Percentiles rank a stretch among this genome's conserved stretches.
These are phyloP conservation scores for Trichoderma lentiforme DNA, from an alignment of 2,329 filamentous ascomycete species.

Conservation along the genomic window DNA sequence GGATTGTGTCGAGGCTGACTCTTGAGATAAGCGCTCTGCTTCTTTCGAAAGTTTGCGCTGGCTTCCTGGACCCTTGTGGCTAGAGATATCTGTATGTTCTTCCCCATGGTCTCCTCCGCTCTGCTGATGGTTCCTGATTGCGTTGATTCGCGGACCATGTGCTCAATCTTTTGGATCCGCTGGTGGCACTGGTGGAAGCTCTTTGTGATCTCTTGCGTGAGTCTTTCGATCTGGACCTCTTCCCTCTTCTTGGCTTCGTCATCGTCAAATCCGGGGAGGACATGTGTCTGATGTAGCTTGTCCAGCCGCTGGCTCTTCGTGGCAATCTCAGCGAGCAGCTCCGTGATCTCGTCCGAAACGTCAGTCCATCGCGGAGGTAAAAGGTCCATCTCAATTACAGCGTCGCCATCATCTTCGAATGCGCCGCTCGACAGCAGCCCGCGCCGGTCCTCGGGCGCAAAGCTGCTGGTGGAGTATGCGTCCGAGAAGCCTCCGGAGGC, in stretches of 20 bases:
- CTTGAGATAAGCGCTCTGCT: slow-evolving; percentile 93
- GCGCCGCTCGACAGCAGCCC: slow-evolving; percentile 79
- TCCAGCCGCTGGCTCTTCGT: slow-evolving; percentile 82
- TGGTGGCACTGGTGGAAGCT: slow-evolving; percentile 87
- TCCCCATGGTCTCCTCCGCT: slow-evolving; percentile 92
- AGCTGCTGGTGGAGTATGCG: slow-evolving; percentile 49
- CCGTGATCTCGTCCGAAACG: slow-evolving; percentile 87
- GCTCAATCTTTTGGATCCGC: slow-evolving; percentile 82
- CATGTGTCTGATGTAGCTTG: slow-evolving; percentile 93
- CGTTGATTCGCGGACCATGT: slow-evolving; percentile 78
- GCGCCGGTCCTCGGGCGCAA: slow-evolving; percentile 55
- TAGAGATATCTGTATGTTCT: slow-evolving; percentile 90
- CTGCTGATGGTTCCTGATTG: slow-evolving; percentile 68
- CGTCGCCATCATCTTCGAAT: slow-evolving; percentile 84
- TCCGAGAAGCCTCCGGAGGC: slow-evolving; percentile 56
- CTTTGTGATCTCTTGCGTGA: slow-evolving; percentile 87
- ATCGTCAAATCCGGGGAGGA: slow-evolving; percentile 94
- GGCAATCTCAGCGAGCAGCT: slow-evolving; percentile 75
- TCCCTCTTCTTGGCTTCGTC: slow-evolving; percentile 84
- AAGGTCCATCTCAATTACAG: slow-evolving; percentile 97
- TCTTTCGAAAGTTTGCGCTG: slow-evolving; percentile 90
- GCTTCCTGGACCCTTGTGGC: slow-evolving; percentile 86
- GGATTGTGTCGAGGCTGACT: slow-evolving; percentile 51
- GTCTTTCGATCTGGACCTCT: slow-evolving; percentile 81
- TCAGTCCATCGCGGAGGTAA: slow-evolving; percentile 95